Evolutionary conservation across 1,284 basidiomycete genomes (phyloP).

Genomic region (Moniliella sp.): DNA sequence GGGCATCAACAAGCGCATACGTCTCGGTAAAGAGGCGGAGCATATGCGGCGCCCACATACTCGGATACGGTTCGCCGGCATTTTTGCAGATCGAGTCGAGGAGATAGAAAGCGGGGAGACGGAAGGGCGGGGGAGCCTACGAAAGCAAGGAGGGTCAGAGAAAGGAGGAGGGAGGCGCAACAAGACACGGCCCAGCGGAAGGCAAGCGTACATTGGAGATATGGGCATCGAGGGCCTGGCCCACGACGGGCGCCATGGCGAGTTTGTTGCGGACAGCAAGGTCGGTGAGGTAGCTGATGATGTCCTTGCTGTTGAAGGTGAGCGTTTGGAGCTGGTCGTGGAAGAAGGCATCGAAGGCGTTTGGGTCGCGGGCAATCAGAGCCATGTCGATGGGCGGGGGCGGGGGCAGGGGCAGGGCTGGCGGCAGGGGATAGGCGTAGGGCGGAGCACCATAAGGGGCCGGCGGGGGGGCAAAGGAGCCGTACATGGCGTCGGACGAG

Average conservation of each 20-base stretch:
- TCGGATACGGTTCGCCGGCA: slow-evolving; percentile 25
- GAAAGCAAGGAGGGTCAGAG: slow-evolving; percentile 4
- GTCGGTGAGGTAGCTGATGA: slow-evolving; percentile 84
- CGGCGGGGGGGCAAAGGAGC: too few relatives aligned
- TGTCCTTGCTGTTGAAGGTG: slow-evolving; percentile 80
- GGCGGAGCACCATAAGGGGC: too few relatives aligned
- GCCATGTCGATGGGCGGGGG: too few relatives aligned
- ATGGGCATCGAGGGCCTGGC: slow-evolving; percentile 65
- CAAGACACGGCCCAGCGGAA: neutral
- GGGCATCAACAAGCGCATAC: slow-evolving; percentile 27
- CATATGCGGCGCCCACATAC: slow-evolving; percentile 21
- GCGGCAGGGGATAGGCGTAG: too few relatives aligned
- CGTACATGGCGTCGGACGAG: too few relatives aligned
- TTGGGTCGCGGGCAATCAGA: slow-evolving; percentile 38
- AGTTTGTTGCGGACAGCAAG: slow-evolving; percentile 68
- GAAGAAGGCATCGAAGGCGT: slow-evolving; percentile 46
- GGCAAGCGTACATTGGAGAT: slow-evolving; percentile 44
- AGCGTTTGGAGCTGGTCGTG: slow-evolving; percentile 54
- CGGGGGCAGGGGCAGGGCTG: too few relatives aligned
- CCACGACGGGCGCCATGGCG: slow-evolving; percentile 54
- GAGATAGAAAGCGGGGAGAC: slow-evolving; percentile 79
- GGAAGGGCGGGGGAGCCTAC: slow-evolving; percentile 46
- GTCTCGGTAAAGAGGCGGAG: slow-evolving; percentile 25
- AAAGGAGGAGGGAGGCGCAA: neutral
- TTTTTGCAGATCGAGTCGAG: slow-evolving; percentile 58